A percentile compares a stretch with the other conserved stretches of the same genome.
Evolutionary conservation across 495 filamentous ascomycete genomes (phyloP).

Genomic region (Chlorociboria aeruginascens): DNA sequence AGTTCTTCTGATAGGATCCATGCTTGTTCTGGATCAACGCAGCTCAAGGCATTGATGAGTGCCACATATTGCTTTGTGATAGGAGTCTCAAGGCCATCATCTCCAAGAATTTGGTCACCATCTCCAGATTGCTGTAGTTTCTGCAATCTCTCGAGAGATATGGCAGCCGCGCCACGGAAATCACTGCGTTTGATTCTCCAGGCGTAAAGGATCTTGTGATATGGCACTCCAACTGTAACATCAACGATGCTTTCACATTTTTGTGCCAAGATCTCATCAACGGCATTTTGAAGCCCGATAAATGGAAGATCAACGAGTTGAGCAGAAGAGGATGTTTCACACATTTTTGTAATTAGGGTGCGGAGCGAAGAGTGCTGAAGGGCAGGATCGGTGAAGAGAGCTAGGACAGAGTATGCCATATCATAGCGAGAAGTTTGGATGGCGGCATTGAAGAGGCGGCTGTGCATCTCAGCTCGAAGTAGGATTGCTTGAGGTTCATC

Average conservation of each 20-base stretch:
- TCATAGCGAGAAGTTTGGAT: slow-evolving; percentile 66
- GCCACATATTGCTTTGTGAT: slow-evolving; percentile 61
- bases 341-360: slow-evolving; percentile 57
- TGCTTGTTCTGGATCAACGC: slow-evolving; percentile 69
- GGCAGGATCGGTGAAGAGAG: slow-evolving; percentile 53
- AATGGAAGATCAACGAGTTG: slow-evolving; percentile 68
- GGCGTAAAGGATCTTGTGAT: slow-evolving; percentile 75
- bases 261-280: slow-evolving; percentile 65
- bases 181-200: slow-evolving; percentile 76
- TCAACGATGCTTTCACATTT: slow-evolving; percentile 46
- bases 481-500: slow-evolving; percentile 5
- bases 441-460: slow-evolving; percentile 70
- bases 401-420: slow-evolving; percentile 68
- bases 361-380: slow-evolving; percentile 53
- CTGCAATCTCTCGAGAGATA: slow-evolving; percentile 57
- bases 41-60: slow-evolving; percentile 79
- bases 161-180: slow-evolving; percentile 76
- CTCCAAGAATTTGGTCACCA: slow-evolving; percentile 27
- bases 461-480: slow-evolving; percentile 54
- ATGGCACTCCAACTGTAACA: slow-evolving; percentile 46
- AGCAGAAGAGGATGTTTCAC: slow-evolving; percentile 49
- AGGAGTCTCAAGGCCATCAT: slow-evolving; percentile 42
- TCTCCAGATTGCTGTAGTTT: slow-evolving; percentile 43
- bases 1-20: slow-evolving; percentile 44
- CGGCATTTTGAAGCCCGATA: slow-evolving; percentile 56